phyloP scores from a whole-genome alignment of 1,139 yeast genomes.

The Candida pseudocylindracea region DNA sequence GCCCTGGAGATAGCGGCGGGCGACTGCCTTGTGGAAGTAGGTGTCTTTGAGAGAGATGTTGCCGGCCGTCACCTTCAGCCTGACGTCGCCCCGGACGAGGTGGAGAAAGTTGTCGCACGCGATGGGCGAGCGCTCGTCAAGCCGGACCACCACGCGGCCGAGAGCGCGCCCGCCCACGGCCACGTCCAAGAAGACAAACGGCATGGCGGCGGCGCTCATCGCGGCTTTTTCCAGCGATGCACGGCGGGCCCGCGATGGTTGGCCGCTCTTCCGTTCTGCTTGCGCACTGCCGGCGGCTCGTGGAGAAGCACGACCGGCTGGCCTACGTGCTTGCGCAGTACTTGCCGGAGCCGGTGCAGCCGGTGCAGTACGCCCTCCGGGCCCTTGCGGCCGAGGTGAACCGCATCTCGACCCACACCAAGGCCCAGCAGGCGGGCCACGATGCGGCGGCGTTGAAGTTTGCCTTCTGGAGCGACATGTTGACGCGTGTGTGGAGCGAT shows the following conservation, averaged over 20 bases:
- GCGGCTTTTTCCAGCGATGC: no score
- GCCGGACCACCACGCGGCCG: slow-evolving; percentile 49
- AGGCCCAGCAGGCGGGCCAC: slow-evolving; percentile 17
- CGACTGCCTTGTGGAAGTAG: slow-evolving; percentile 45
- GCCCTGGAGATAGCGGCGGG: slow-evolving; percentile 62
- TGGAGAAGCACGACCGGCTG: slow-evolving; percentile 34
- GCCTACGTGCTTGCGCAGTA: slow-evolving; percentile 47
- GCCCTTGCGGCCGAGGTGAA: slow-evolving; percentile 52
- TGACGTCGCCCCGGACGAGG: slow-evolving; percentile 6
- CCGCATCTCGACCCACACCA: slow-evolving; percentile 19
- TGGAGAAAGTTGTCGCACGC: slow-evolving; percentile 28
- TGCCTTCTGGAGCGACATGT: slow-evolving; percentile 36
- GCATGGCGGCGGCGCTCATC: no score
- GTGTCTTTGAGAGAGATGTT: slow-evolving; percentile 12
- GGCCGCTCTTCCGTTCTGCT: no score
- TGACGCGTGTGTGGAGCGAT: slow-evolving; percentile 16
- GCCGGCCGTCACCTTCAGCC: no score
- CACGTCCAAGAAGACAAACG: slow-evolving; percentile 44
- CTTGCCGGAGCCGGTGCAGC: slow-evolving; percentile 42
- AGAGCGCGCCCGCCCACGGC: slow-evolving; percentile 17
- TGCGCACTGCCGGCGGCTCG: slow-evolving; percentile 4
- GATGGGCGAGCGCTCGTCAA: slow-evolving; percentile 34
- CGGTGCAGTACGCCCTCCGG: slow-evolving; percentile 43
- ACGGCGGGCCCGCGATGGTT: no score
- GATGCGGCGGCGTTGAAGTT: slow-evolving; percentile 29